Base-by-base conservation (phyloP, 495 filamentous ascomycete genomes). In the Bathelium albidoporum region DNA sequence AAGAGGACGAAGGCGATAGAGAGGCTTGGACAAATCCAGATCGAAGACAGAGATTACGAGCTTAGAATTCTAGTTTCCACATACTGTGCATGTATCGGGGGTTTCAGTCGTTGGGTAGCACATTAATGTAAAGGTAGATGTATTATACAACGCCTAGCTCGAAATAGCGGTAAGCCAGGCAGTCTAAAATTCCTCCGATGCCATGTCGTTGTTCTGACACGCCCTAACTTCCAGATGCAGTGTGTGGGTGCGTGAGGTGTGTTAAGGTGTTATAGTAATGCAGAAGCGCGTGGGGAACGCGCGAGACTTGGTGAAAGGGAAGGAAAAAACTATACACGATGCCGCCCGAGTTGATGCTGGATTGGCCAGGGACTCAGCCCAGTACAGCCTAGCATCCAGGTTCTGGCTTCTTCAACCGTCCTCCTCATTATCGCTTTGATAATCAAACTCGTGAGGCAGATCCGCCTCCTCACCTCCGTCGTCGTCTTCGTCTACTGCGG, bases 401-500 rank as follows among this genome's bases (percentile, higher is more conserved):
- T n/a, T 49, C 52, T 45, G 34, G 62, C 28, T 61, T 59, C 28
- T 67, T 62, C 24, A 58, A 29, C 83, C 80, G 49, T 86, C 82
- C 14, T 82, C 84, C 63, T 87, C 87, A 3, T 81, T 82, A 58
- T 95, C 91, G 14, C 86, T 87, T 66, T 88, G 84, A 71, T 97
- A 96, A 20, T 91, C 86, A 73, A 97, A 97, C 32, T 91, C 89
- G 20, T 81, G 77, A 16, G 93, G 93, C 28, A 87, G 72, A 18
- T 85, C 80, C 1, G 93, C 92, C 68, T 96, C 92, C 69, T 91
- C 87, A 14, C 86, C n/a, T n/a, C n/a, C 89, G 65, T 90, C 90
- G 22, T 84, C 86, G 70, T 96, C 92, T 74, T 96, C 91, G 67
- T 95, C 88, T 14, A 92, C 83, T 0, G 89, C 87, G 10, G 86